Conservation (phyloP, 139 green algal genomes). For the Nannochloris sp. region DNA sequence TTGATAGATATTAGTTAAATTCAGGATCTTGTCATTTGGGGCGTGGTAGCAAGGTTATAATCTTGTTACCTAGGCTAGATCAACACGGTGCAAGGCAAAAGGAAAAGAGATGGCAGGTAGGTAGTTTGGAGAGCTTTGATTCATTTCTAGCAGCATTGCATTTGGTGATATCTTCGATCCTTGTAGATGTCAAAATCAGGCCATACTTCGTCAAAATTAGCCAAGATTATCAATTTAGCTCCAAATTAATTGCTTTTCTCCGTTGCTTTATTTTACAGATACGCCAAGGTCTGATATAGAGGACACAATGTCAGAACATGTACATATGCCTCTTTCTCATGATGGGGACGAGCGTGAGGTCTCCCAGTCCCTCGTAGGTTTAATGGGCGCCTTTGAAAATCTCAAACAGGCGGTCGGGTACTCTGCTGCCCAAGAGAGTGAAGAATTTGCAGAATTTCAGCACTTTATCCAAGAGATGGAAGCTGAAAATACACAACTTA, state of each 20-base stretch:
- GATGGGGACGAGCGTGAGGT: background rate
- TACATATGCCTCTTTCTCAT: background rate
- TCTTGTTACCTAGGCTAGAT: too few species aligned
- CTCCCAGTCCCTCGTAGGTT: constrained; percentile 14
- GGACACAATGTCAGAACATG: background rate
- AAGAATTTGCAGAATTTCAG: constrained; percentile 13
- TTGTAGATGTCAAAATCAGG: background rate
- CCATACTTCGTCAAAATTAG: background rate
- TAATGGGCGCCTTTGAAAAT: constrained; percentile 23
- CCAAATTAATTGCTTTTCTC: background rate
- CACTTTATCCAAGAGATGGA: constrained; percentile 9
- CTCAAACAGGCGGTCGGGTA: constrained; percentile 24
- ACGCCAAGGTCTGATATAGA: background rate
- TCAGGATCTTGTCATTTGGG: too few species aligned
- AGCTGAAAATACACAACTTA: constrained; percentile 23
- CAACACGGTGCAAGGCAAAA: too few species aligned
- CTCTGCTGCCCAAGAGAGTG: background rate
- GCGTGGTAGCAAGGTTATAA: too few species aligned
- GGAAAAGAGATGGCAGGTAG: too few species aligned
- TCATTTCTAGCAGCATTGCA: too few species aligned
- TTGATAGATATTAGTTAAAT: too few species aligned
- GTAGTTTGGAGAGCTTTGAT: too few species aligned
- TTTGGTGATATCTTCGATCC: too few species aligned
- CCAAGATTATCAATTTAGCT: background rate
- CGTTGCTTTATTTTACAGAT: background rate